These are phyloP conservation scores for Aspergillus avenaceus DNA, from an alignment of 495 filamentous ascomycete genomes.

Conservation along the genomic window DNA sequence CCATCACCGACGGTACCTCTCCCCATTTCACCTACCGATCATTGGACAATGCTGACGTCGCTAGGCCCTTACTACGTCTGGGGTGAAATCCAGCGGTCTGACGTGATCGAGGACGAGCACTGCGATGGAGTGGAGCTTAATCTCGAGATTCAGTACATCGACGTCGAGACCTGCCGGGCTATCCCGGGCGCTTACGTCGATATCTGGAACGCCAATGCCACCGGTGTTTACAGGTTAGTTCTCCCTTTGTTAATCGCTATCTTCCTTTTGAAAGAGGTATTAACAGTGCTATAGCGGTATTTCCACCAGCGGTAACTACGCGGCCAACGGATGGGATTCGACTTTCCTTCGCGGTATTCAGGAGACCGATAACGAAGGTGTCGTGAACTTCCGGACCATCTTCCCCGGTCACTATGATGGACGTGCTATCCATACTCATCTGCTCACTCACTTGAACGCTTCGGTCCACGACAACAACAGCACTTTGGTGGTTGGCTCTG, in stretches of 20 bases:
- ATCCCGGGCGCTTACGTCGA: conserved; percentile 30
- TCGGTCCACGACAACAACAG: conserved; percentile 43
- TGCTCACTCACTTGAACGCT: conserved; percentile 45
- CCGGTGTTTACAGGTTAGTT: conserved; percentile 48
- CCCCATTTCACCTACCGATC: too few relatives aligned
- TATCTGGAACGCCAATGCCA: conserved; percentile 44
- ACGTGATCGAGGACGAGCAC: conserved; percentile 38
- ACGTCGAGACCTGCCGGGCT: conserved; percentile 34
- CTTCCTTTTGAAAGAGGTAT: neutral
- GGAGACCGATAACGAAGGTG: conserved; percentile 50
- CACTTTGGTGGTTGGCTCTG: conserved; percentile 40
- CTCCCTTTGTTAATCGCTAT: neutral
- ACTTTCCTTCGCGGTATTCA: conserved; percentile 54
- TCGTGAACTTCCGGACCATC: conserved; percentile 51
- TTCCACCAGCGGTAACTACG: conserved; percentile 30
- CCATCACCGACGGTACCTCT: conserved; percentile 51
- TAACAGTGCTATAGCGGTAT: conserved; percentile 20
- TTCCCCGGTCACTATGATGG: conserved; percentile 60
- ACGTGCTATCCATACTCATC: conserved; percentile 56
- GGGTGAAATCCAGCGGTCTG: conserved; percentile 42
- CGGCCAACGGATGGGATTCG: conserved; percentile 33
- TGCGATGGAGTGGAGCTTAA: conserved; percentile 41
- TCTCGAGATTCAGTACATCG: conserved; percentile 48
- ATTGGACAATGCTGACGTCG: too few relatives aligned
- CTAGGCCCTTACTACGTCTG: conserved; percentile 53